These are phyloP conservation scores for Carex littledalei DNA, from an alignment of 176 grass and related monocot genomes.

Conservation along the genomic window DNA sequence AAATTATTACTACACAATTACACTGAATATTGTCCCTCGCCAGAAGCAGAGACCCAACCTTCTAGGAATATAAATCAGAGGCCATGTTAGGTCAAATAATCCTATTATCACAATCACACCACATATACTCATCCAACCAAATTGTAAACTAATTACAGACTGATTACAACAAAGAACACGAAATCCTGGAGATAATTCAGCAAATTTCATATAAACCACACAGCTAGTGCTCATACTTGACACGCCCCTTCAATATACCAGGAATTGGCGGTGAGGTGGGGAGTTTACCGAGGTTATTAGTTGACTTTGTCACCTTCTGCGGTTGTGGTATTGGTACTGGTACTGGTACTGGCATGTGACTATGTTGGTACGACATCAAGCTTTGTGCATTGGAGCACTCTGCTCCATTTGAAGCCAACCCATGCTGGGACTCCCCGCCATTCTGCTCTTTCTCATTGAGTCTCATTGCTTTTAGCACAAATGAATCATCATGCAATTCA, in stretches of 20 bases:
- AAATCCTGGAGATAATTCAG: constrained; percentile 14
- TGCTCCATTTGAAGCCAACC: constrained; percentile 33
- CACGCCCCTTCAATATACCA: constrained; percentile 79
- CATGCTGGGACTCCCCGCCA: constrained; percentile 5
- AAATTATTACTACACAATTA: constrained; percentile 25
- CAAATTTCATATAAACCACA: constrained; percentile 24
- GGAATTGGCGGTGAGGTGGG: constrained; percentile 71
- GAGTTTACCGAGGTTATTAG: constrained; percentile 41
- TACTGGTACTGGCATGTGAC: constrained; percentile 11
- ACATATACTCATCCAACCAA: constrained; percentile 9
- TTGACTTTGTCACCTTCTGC: constrained; percentile 20
- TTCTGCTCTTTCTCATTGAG: constrained; percentile 46
- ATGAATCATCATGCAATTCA: constrained; percentile 87
- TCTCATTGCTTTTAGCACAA: constrained; percentile 84
- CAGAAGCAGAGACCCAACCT: background rate
- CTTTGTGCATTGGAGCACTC: constrained; percentile 64
- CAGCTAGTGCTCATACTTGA: constrained; percentile 84
- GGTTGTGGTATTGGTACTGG: constrained; percentile 30
- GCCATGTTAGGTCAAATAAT: constrained; percentile 18
- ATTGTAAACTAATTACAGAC: constrained; percentile 30
- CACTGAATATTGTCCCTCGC: constrained; percentile 3
- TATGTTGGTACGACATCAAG: constrained; percentile 11
- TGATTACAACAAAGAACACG: constrained; percentile 18
- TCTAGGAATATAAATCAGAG: background rate
- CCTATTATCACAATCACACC: constrained; percentile 2